These are phyloP conservation scores for Ensete glaucum DNA, from an alignment of 176 grass and related monocot species.

Conservation along the genomic window DNA sequence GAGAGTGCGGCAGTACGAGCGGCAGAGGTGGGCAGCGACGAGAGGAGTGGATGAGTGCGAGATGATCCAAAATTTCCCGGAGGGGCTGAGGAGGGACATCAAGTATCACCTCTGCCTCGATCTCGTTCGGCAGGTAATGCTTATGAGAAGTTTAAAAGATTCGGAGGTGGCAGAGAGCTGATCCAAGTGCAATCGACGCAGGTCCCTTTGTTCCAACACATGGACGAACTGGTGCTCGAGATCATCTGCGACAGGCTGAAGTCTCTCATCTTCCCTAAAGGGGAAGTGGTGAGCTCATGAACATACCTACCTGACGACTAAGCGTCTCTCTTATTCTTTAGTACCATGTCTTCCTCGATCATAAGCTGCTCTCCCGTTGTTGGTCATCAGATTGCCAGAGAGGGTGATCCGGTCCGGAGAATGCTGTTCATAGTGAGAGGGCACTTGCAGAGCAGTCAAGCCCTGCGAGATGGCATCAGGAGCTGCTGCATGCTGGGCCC, in stretches of 20 bases:
- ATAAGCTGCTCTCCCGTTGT: constrained; percentile 33
- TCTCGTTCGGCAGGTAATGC: constrained; percentile 58
- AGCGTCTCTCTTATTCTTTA: background rate
- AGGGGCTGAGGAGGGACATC: constrained; percentile 68
- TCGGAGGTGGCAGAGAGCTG: constrained; percentile 42
- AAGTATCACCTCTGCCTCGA: constrained; percentile 89
- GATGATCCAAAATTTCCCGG: constrained; percentile 67
- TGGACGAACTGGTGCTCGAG: constrained; percentile 91
- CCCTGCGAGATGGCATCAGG: constrained; percentile 50
- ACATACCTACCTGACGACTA: background rate
- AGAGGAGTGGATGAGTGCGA: constrained; percentile 66
- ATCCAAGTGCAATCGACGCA: constrained; percentile 2
- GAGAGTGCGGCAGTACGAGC: constrained; percentile 73
- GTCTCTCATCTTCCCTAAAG: constrained; percentile 67
- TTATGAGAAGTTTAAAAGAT: background rate
- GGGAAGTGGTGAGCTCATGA: constrained; percentile 43
- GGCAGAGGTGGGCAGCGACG: constrained; percentile 78
- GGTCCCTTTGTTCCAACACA: constrained; percentile 85
- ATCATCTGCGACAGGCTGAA: constrained; percentile 84
- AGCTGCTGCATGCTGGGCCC: constrained; percentile 86
- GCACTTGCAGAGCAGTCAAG: constrained; percentile 75
- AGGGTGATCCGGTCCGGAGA: constrained; percentile 61
- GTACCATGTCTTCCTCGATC: constrained; percentile 18
- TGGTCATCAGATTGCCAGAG: constrained; percentile 41
- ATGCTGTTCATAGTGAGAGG: constrained; percentile 91